phyloP scores from a whole-genome alignment of 2,329 filamentous ascomycete species.

The Monilinia aucupariae region DNA sequence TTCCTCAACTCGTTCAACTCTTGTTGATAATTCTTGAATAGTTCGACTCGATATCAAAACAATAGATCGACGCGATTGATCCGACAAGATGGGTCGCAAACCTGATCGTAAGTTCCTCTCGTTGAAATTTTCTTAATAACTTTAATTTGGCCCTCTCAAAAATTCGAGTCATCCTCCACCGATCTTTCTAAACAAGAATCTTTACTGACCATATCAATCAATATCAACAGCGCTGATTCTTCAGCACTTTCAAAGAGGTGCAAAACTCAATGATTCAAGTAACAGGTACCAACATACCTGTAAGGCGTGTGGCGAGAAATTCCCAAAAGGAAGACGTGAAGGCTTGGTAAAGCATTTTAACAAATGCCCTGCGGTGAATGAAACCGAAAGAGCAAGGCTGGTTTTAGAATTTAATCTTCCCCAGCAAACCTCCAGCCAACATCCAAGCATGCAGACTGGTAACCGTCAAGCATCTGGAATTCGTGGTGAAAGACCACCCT shows the following conservation, averaged over 20 bases:
- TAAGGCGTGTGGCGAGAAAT: slow-evolving; percentile 81
- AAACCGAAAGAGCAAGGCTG: slow-evolving; percentile 69
- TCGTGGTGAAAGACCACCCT: slow-evolving; percentile 31
- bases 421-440: slow-evolving; percentile 35
- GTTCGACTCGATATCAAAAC: background rate
- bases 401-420: slow-evolving; percentile 61
- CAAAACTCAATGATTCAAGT: slow-evolving; percentile 81
- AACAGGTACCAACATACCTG: slow-evolving; percentile 91
- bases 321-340: slow-evolving; percentile 84
- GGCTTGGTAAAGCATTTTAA: slow-evolving; percentile 75
- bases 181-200: slow-evolving; percentile 2
- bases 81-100: slow-evolving; percentile 26
- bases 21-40: slow-evolving; percentile 6
- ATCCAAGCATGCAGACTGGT: slow-evolving; percentile 19
- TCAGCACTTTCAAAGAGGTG: slow-evolving; percentile 81
- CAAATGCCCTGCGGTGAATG: slow-evolving; percentile 74
- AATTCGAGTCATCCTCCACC: slow-evolving; percentile 2
- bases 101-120: slow-evolving; percentile 25
- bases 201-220: slow-evolving; percentile 17
- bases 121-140: slow-evolving; percentile 9
- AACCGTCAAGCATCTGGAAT: slow-evolving; percentile 33
- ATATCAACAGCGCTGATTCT: slow-evolving; percentile 54
- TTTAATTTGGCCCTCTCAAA: slow-evolving; percentile 1
- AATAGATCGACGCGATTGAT: background rate
- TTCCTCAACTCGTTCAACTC: slow-evolving; percentile 10